Conservation (phyloP, 495 filamentous ascomycete genomes). For the Elasticomyces elasticus region DNA sequence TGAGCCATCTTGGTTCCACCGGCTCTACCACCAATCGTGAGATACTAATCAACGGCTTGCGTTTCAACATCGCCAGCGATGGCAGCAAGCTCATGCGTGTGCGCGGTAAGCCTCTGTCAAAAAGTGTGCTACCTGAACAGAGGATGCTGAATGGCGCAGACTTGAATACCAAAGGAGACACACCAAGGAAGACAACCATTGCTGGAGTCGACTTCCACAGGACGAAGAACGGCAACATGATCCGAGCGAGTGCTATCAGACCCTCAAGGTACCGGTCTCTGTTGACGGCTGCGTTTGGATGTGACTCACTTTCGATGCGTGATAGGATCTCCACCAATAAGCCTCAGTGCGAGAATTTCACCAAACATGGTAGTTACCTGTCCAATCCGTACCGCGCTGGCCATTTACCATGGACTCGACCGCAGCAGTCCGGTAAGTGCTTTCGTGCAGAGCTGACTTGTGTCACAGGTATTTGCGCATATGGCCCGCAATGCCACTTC, state of each 20-base stretch:
- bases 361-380: slow-evolving; percentile 71
- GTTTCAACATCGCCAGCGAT: slow-evolving; percentile 62
- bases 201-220: slow-evolving; percentile 79
- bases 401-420: not conserved
- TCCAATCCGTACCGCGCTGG: slow-evolving; percentile 14
- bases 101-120: slow-evolving; percentile 46
- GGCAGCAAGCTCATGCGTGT: slow-evolving; percentile 78
- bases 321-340: slow-evolving; percentile 39
- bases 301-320: not conserved
- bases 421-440: slow-evolving; percentile 21
- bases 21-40: slow-evolving; percentile 44
- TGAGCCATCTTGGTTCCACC: slow-evolving; percentile 32
- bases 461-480: slow-evolving; percentile 63
- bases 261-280: slow-evolving; percentile 42
- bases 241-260: slow-evolving; percentile 61
- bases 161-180: slow-evolving; percentile 54
- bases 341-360: slow-evolving; percentile 84
- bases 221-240: slow-evolving; percentile 85
- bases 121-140: not conserved
- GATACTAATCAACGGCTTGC: slow-evolving; percentile 62
- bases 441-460: slow-evolving; percentile 4
- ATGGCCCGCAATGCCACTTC: slow-evolving; percentile 70
- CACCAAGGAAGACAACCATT: slow-evolving; percentile 67
- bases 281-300: not conserved
- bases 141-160: slow-evolving; percentile 34